Base-by-base conservation (phyloP, 2,329 filamentous ascomycete genomes). In the Xylogone sp. region DNA sequence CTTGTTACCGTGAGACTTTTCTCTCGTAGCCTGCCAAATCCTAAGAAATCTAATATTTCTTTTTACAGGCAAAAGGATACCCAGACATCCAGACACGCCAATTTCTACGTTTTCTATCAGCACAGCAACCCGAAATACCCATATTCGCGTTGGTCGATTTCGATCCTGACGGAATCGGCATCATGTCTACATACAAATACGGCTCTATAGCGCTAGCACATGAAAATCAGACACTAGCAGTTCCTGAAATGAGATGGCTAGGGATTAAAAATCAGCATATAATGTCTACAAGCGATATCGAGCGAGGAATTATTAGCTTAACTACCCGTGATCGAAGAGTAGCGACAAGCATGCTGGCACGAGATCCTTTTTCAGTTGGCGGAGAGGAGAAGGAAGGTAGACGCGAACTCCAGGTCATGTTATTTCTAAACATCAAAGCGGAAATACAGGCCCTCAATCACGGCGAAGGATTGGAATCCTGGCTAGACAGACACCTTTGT, bases 101-200 rank as follows among this genome's bases (percentile, higher is more conserved):
- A 16, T 84, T 93, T 49, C 69, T 93, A 1, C 74, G 76, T 42
- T 65, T 73, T 12, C 50, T 90, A 1, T 75, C 78, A 34, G 65
- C 59, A 0, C 67, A 65, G 8, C 71, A 70, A 19, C 78, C 79
- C 0, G 63, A 67, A 0, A 67, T 87, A 20, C 79, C 81, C 2
- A 78, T 89, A 6, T 76, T 82, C 48, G 81, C 76, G 0, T 71
- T 94, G 0, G 78, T 88, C 1, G 90, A 95, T 61, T 88, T 81
- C 53, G 89, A 94, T 59, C 88, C 88, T 0, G 82, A 93, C 56
- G 89, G 90, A 0, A 68, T 93, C 22, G 79, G 78, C 2, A 94
- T 95, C 42, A 72, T 90, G 57, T 79, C 79, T 3, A 90, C 84
- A 16, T 94, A 92, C 71, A 86, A 84, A 56, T 72, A 84, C 54